Conservation (phyloP, 345 rosid species). For the Gossypium sturtianum region DNA sequence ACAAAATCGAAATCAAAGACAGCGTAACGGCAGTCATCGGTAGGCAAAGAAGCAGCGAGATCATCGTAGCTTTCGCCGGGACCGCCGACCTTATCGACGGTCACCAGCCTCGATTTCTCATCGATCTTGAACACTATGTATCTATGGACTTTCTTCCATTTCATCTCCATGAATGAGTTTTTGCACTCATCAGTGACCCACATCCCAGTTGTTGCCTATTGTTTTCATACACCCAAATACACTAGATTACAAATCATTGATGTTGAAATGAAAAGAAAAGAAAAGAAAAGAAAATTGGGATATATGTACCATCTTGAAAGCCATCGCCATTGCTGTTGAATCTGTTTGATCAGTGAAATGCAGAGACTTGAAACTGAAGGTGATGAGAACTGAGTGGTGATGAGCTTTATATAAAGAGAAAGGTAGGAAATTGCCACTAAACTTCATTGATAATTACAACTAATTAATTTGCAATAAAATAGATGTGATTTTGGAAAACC, state of each 20-base stretch:
- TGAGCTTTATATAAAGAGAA: slow-evolving; percentile 37
- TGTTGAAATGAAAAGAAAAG: not conserved
- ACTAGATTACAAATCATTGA: not conserved
- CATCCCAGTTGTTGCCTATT: slow-evolving; percentile 90
- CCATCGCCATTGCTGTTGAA: slow-evolving; percentile 80
- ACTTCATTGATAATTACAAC: slow-evolving; percentile 28
- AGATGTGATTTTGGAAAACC: too few species aligned
- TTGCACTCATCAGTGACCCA: slow-evolving; percentile 88
- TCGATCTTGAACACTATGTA: slow-evolving; percentile 94
- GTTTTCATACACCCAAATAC: not conserved
- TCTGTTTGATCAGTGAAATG: not conserved
- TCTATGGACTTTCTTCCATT: slow-evolving; percentile 83
- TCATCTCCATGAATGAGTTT: slow-evolving; percentile 87
- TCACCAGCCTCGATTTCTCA: slow-evolving; percentile 73
- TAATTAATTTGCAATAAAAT: not conserved
- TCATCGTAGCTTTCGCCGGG: slow-evolving; percentile 74
- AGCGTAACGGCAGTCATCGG: slow-evolving; percentile 85
- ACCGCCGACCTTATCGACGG: slow-evolving; percentile 89
- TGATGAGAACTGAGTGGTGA: not conserved
- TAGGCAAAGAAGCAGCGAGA: slow-evolving; percentile 69
- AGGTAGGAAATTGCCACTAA: slow-evolving; percentile 27
- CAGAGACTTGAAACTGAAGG: slow-evolving; percentile 2
- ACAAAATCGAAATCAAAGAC: slow-evolving; percentile 93
- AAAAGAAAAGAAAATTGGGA: not conserved
- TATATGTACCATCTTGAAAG: slow-evolving; percentile 81